Conservation (phyloP, 2,329 filamentous ascomycete species). For the Paraphaeosphaeria sporulosa region DNA sequence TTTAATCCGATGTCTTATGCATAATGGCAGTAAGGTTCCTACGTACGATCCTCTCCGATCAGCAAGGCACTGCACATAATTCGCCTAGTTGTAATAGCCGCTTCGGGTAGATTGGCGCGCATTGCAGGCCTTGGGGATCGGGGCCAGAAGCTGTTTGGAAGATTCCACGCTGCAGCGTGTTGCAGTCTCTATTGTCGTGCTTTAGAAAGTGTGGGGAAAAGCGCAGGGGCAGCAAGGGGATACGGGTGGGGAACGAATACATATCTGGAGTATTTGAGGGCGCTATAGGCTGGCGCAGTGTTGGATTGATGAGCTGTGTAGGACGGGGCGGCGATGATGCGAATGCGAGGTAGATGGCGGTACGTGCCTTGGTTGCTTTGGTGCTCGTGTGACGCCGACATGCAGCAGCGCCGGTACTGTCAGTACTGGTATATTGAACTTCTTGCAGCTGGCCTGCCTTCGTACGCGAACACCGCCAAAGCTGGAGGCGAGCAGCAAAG, state of each 20-base stretch:
- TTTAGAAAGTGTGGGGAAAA: constrained; percentile 13
- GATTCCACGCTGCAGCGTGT: constrained; percentile 12
- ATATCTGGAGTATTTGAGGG: constrained; percentile 9
- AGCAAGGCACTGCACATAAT: not conserved
- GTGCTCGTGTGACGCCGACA: constrained; percentile 8
- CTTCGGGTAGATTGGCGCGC: constrained; percentile 18
- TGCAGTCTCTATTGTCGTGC: not conserved
- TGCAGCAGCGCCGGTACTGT: not conserved
- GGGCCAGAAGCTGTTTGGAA: constrained; percentile 15
- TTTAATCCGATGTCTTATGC: constrained; percentile 8
- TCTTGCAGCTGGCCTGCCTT: not conserved
- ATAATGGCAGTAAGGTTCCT: not conserved
- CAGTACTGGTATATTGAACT: not conserved
- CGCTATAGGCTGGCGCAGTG: not conserved
- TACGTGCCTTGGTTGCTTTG: not conserved
- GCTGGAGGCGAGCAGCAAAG: constrained; percentile 6
- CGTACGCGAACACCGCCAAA: not conserved
- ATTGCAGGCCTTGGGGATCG: constrained; percentile 5
- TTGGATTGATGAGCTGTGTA: constrained; percentile 6
- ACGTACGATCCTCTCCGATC: not conserved
- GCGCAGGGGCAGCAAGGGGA: constrained; percentile 2
- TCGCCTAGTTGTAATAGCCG: constrained; percentile 6
- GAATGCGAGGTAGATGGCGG: constrained; percentile 8
- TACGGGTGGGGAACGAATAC: constrained; percentile 4
- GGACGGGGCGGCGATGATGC: not conserved